These are phyloP conservation scores for Pythium monospermum DNA, from an alignment of 352 stramenopile genomes.

Conservation along the genomic window DNA sequence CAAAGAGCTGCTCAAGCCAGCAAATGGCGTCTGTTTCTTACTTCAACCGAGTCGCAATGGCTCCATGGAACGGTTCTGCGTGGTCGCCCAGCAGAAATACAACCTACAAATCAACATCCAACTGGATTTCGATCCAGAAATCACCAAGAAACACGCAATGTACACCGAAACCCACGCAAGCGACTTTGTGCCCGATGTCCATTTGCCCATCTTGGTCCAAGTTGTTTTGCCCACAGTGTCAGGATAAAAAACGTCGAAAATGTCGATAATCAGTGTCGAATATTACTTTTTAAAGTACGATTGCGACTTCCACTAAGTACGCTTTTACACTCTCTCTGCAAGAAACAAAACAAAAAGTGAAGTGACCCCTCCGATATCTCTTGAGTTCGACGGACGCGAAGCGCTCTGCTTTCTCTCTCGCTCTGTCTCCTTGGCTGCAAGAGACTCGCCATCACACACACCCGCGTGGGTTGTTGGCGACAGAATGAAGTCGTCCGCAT, in stretches of 20 bases:
- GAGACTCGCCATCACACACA: too few relatives aligned
- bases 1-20: constrained; percentile 38
- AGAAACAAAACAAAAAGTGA: too few relatives aligned
- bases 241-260: neutral
- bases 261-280: constrained; percentile 12
- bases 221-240: constrained; percentile 16
- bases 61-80: constrained; percentile 74
- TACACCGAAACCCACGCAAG: neutral
- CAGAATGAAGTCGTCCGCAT: constrained; percentile 21
- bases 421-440: too few relatives aligned
- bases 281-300: neutral
- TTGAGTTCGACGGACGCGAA: too few relatives aligned
- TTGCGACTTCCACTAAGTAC: constrained; percentile 10
- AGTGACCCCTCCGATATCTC: too few relatives aligned
- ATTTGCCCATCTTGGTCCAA: constrained; percentile 55
- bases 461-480: too few relatives aligned
- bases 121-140: constrained; percentile 34
- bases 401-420: too few relatives aligned
- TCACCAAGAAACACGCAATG: constrained; percentile 4
- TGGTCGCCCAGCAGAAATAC: constrained; percentile 29
- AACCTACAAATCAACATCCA: constrained; percentile 32
- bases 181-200: constrained; percentile 69
- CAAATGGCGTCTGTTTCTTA: constrained; percentile 51
- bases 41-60: constrained; percentile 67
- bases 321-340: neutral